Evolutionary conservation across 1,284 basidiomycete species (phyloP).

Genomic region (Coniophora puteana): DNA sequence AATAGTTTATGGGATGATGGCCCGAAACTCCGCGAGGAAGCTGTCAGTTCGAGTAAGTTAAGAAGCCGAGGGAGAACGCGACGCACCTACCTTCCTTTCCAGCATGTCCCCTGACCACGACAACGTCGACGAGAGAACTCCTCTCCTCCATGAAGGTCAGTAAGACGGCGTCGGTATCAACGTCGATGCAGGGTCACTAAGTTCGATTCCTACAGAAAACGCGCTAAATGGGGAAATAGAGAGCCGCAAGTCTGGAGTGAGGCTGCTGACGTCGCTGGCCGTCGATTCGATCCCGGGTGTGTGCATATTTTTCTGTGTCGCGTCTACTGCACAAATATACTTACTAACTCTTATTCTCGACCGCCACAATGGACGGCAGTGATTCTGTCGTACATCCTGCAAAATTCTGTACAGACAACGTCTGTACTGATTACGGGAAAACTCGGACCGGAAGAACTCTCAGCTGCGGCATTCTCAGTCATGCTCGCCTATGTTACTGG

Average conservation of each 20-base stretch:
- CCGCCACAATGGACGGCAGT: conserved; percentile 32
- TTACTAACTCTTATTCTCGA: neutral
- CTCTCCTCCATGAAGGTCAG: conserved; percentile 12
- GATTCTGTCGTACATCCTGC: conserved; percentile 63
- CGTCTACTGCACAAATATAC: neutral
- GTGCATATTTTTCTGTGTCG: conserved; percentile 13
- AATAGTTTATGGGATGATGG: too few relatives aligned
- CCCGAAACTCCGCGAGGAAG: too few relatives aligned
- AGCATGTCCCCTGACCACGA: conserved; percentile 4
- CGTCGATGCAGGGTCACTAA: too few relatives aligned
- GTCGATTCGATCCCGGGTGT: conserved; percentile 54
- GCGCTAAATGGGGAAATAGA: conserved; percentile 18
- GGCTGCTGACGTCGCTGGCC: conserved; percentile 43
- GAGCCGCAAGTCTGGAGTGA: conserved; percentile 16
- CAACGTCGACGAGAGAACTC: conserved; percentile 19
- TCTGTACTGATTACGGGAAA: conserved; percentile 61
- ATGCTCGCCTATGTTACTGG: conserved; percentile 78
- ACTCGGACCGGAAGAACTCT: conserved; percentile 65
- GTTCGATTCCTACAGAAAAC: too few relatives aligned
- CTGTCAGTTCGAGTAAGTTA: too few relatives aligned
- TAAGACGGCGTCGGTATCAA: too few relatives aligned
- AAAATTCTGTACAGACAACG: conserved; percentile 68
- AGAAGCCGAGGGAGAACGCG: too few relatives aligned
- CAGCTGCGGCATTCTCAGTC: conserved; percentile 65
- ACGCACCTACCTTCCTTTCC: conserved; percentile 1